phyloP scores from a whole-genome alignment of 2,329 filamentous ascomycete species.

The Scopulariopsis brevicaulis region DNA sequence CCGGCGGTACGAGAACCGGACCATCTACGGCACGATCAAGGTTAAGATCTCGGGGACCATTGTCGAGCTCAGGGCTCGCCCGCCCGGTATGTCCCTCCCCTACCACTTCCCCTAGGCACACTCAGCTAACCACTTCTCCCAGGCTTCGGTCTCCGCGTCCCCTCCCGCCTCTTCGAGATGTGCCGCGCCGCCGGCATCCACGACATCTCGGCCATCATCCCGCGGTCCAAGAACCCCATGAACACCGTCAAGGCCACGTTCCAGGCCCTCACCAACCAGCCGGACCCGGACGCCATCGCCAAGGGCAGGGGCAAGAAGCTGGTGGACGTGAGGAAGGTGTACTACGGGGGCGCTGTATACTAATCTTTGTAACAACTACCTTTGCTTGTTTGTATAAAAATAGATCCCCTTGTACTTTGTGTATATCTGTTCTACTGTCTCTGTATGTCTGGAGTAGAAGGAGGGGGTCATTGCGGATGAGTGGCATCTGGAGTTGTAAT shows the following conservation, averaged over 20 bases:
- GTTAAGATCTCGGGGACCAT: slow-evolving; percentile 82
- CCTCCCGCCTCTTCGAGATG: slow-evolving; percentile 89
- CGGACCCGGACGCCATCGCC: slow-evolving; percentile 81
- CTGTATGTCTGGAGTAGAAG: background rate
- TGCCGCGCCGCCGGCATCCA: slow-evolving; percentile 76
- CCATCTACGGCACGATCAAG: slow-evolving; percentile 76
- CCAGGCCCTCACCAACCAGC: slow-evolving; percentile 72
- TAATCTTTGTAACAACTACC: slow-evolving; percentile 19
- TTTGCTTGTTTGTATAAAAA: background rate
- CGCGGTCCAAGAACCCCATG: slow-evolving; percentile 87
- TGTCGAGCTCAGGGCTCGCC: slow-evolving; percentile 69
- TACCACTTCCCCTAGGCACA: background rate
- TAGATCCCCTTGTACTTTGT: background rate
- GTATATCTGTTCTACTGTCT: background rate
- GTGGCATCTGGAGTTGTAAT: background rate
- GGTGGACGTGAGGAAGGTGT: slow-evolving; percentile 92
- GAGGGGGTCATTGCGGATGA: no score
- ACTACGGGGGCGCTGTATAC: slow-evolving; percentile 73
- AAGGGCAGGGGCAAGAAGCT: slow-evolving; percentile 86
- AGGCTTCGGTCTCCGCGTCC: slow-evolving; percentile 92
- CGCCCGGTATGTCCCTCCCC: slow-evolving; percentile 60
- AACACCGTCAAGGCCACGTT: slow-evolving; percentile 92
- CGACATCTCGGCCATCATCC: slow-evolving; percentile 75
- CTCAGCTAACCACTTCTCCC: slow-evolving; percentile 5
- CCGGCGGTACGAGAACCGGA: slow-evolving; percentile 79